Evolutionary conservation across 495 filamentous ascomycete species (phyloP), one percentile per base, ranked within the genome.

Genomic region (Lichina pygmaea): DNA sequence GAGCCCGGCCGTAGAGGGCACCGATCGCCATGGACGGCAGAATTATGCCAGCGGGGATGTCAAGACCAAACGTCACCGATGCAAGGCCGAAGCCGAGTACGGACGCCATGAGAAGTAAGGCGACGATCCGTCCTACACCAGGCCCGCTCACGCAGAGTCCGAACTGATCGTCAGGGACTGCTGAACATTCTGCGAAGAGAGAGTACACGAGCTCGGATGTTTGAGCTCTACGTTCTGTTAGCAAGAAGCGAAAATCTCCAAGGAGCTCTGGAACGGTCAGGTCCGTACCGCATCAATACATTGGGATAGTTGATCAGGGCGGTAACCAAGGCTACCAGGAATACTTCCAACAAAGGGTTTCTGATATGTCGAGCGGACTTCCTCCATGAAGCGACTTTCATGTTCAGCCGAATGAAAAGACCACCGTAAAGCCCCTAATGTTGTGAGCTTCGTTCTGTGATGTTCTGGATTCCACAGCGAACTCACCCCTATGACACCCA

Each of bases 21-120:
- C 89, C 89, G 49, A 97, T 85, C 45, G 89, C 84, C 72, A 95
- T 86, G n/a, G 86, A 92, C 0, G 89, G 89, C 12, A 97, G 70
- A 44, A 97, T 91, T 50, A 97, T 92, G 43, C 89, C 89, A 2
- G 89, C 91, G 12, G 89, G 89, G 42, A 97, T 80, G 52, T 92
- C 83, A n/a, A 97, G 72, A 42, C 89, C 91, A 55, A 97, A 97
- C 6, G 91, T 95, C 46, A 89, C 62, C 39, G 81, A 72, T 13
- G 91, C 77, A 7, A 97, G 72, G 52, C 85, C 69, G 59, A 92
- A 89, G 31, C 81, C 86, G 4, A 92, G 66, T 16, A 81, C 50
- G 6, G 84, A 71, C 44, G 85, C 85, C 47, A 86, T 62, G 4
- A 94, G 59, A 7, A 97, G 67, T 12, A 93, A 66, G 16, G 81